Evolutionary conservation across 2,329 filamentous ascomycete species (phyloP), one percentile per base, ranked within the genome.

Genomic region (Cercospora sesami): DNA sequence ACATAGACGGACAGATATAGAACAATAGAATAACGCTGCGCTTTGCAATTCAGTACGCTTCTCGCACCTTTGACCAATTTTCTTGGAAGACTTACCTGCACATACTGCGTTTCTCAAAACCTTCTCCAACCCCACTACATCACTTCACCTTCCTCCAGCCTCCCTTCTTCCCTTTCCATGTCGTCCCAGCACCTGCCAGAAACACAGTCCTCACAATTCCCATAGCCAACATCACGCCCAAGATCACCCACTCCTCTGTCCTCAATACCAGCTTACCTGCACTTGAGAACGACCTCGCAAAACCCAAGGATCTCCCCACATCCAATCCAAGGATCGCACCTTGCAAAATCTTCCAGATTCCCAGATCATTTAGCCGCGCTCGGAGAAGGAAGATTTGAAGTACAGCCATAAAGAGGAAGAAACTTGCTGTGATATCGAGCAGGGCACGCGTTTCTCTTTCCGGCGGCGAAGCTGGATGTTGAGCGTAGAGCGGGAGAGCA

Each of bases 11-110:
- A 55, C 23, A 28, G 23, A 55, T 6, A 55, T 28, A 28, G 48
- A 55, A 53, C 2, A n/a, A 55, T 28, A 30, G 23, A 55, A 30
- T 1, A 55, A 8, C 45, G 23, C 23, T 26, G 14, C 33, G 69
- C 94, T 89, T 76, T 53, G 23, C 10, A 28, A 6, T 28, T 53
- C 21, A 16, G 5, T 8, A 7, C 6, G 2, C 10, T 26, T n/a
- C 21, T 53, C 48, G 12, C 23, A 16, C 26, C 48, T 53, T 12
- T 6, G 26, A 16, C 16, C 10, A 7, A 2, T 5, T 1, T 48
- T 23, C 14, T 16, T 16, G 10, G 21, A 7, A 53, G 5, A 16
- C 9, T 16, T 26, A 10, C 48, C 23, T 53, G 12, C 10, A 14
- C 2, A 12, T 5, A 14, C 9, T 14, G 16, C 33, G 5, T 16